Percentiles rank a stretch among this genome's conserved stretches.
Conservation (phyloP, 495 filamentous ascomycete species). For the Aspergillus sclerotioniger region DNA sequence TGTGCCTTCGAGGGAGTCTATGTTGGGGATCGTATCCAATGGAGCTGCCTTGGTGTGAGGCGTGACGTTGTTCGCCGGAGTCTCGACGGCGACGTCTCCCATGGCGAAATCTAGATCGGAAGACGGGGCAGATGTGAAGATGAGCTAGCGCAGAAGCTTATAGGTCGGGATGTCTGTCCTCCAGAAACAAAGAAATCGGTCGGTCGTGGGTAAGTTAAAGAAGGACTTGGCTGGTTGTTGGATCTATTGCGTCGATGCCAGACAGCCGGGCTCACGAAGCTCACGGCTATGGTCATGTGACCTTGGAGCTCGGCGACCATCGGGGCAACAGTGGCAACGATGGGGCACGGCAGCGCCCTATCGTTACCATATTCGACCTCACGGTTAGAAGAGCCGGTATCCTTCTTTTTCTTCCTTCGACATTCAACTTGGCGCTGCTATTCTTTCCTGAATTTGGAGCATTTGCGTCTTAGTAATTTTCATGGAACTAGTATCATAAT, state of each 20-base stretch:
- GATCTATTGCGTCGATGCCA: conserved; percentile 15
- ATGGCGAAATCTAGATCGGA: conserved; percentile 41
- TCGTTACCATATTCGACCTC: not conserved
- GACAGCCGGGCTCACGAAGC: conserved; percentile 19
- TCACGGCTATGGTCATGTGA: conserved; percentile 20
- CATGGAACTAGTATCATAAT: no score
- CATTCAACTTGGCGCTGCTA: no score
- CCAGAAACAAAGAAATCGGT: not conserved
- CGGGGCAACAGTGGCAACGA: conserved; percentile 7
- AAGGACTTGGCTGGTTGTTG: conserved; percentile 8
- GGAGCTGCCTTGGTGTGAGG: conserved; percentile 74
- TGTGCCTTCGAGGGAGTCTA: conserved; percentile 82
- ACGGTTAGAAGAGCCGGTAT: no score
- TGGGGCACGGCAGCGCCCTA: not conserved
- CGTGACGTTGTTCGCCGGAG: conserved; percentile 65
- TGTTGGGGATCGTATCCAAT: conserved; percentile 80
- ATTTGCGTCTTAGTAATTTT: no score
- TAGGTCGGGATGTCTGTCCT: not conserved
- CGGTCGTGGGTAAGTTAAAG: not conserved
- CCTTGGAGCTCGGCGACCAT: conserved; percentile 7
- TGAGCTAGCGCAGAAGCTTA: not conserved
- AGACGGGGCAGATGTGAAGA: conserved; percentile 1
- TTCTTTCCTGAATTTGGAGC: no score
- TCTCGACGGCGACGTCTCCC: conserved; percentile 84
- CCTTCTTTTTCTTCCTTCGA: no score